Evolutionary conservation across 2,329 filamentous ascomycete genomes (phyloP).

Genomic region (Eutypella sp.): DNA sequence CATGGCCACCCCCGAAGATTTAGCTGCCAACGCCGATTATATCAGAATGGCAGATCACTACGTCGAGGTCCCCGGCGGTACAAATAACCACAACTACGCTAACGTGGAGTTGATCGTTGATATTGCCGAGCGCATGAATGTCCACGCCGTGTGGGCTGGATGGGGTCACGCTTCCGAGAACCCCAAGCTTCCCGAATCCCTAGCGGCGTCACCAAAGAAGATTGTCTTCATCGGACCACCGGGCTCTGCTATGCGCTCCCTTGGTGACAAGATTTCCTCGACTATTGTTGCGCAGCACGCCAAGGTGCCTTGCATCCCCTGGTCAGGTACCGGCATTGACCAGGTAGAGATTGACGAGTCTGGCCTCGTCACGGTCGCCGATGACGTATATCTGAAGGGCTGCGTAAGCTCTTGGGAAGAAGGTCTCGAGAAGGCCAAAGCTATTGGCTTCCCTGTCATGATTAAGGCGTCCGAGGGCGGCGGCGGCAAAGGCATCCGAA

Average conservation of each 20-base stretch:
- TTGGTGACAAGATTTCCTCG: constrained; percentile 99
- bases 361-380: constrained; percentile 87
- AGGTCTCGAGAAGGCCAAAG: constrained; percentile 76
- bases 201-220: constrained; percentile 95
- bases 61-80: constrained; percentile 96
- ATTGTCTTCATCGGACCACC: constrained; percentile 99
- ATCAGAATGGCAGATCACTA: constrained; percentile 99
- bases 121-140: constrained; percentile 95
- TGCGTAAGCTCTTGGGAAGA: constrained; percentile 89
- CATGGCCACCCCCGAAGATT: constrained; percentile 98
- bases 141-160: constrained; percentile 98
- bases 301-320: constrained; percentile 94
- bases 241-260: constrained; percentile 95
- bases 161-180: constrained; percentile 99
- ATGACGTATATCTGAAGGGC: constrained; percentile 80
- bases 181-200: constrained; percentile 91
- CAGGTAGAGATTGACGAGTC: constrained; percentile 71
- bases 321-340: constrained; percentile 91
- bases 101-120: constrained; percentile 99
- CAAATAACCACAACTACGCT: constrained; percentile 99
- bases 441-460: constrained; percentile 99
- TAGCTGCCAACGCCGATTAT: constrained; percentile 96
- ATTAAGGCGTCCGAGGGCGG: constrained; percentile 99
- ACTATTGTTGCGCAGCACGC: constrained; percentile 99
- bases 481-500: constrained; percentile 98